phyloP scores from a whole-genome alignment of 352 stramenopile genomes.

The Peronosclerospora sorghi region DNA sequence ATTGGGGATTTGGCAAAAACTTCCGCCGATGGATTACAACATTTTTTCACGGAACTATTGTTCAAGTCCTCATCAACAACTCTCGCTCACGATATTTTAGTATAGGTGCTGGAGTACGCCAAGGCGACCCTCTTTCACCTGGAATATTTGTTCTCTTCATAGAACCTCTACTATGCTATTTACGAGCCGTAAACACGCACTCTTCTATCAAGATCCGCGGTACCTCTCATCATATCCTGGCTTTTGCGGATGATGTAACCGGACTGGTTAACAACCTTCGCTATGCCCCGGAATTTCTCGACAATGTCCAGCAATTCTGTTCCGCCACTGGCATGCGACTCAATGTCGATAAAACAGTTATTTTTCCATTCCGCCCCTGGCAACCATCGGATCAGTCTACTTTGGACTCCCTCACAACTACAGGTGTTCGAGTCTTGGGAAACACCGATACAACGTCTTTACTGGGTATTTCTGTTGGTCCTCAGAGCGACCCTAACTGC shows the following conservation, averaged over 20 bases:
- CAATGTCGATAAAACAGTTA: background rate
- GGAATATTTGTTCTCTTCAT: background rate
- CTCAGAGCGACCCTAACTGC: background rate
- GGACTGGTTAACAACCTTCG: background rate
- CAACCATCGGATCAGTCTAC: background rate
- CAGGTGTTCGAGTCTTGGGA: background rate
- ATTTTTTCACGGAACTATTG: background rate
- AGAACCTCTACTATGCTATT: background rate
- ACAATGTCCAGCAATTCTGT: background rate
- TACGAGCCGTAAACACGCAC: background rate
- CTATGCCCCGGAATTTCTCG: background rate
- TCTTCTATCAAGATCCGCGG: background rate
- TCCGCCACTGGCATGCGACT: background rate
- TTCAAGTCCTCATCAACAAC: background rate
- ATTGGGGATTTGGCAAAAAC: background rate
- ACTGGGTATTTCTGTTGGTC: background rate
- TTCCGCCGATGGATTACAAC: background rate
- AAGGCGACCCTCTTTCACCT: background rate
- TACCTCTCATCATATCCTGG: background rate
- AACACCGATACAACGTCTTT: background rate
- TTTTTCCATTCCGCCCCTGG: background rate
- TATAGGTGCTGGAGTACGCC: background rate
- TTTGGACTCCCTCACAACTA: background rate
- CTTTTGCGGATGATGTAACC: background rate
- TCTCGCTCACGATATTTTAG: background rate